Base-by-base conservation (phyloP, 2,329 filamentous ascomycete genomes). In the Penicillium sp. region DNA sequence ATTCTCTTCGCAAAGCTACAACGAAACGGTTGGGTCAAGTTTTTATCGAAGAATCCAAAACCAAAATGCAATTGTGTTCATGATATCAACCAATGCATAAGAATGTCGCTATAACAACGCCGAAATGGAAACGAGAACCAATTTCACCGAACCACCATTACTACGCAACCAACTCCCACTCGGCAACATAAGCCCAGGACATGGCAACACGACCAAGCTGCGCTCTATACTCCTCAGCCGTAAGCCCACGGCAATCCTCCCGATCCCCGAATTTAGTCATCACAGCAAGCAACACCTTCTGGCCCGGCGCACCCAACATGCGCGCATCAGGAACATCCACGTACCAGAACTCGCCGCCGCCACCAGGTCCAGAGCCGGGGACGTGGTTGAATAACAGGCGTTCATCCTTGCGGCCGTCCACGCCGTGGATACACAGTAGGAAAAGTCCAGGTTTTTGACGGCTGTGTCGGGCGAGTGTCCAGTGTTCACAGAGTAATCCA, bases 341-440 rank as follows among this genome's bases (percentile, higher is more conserved):
- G 84, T 89, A 95, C 83, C 88, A 95, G 73, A 86, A 85, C 64
- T 81, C 87, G 13, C 88, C 89, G 53, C 92, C 88, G n/a, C 83
- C 87, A 63, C 67, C 67, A 4, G 69, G 61, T 5, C 65, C 67
- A 5, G 68, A 62, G 31, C 72, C 72, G 14, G 61, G 67, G 31
- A 72, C 60, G 50, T 74, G 67, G 44, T 89, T 81, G 48, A 96
- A 82, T 0, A 88, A 83, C 1, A 92, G 73, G 48, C 83, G 79
- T 39, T 91, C 84, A 9, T 87, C 81, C 45, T 86, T 82, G 7
- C 81, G 75, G 0, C 88, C 89, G 60, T 90, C 84, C 3, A 79
- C 61, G 0, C 85, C 87, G 24, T 85, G 78, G 25, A 90, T 80
- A 49, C 80, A 79, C 16, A 96, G 74, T 14, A 94, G 73, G 63